Base-by-base conservation (phyloP, 768 basidiomycete species). In the Scleroderma bovista region DNA sequence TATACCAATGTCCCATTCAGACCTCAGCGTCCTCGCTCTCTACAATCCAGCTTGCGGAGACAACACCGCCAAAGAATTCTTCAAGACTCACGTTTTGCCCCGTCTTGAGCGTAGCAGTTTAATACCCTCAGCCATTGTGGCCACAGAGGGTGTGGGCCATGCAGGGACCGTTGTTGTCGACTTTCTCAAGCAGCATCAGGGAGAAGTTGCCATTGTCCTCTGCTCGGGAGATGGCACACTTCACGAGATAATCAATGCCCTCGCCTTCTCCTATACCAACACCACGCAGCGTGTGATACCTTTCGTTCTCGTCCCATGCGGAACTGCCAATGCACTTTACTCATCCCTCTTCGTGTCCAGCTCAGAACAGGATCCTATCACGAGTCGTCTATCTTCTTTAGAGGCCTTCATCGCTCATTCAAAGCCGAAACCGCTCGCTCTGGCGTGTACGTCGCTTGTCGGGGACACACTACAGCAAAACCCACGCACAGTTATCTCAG, bases 291-390 rank as follows among this genome's bases (percentile, higher is more conserved):
- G 19, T 36, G 22, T 57, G 56, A 32, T 84, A 48, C 60, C 59
- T 31, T 70, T 84, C 52, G 80, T 71, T 16, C 75, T 78, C 42
- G 69, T 88, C 39, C 91, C 93, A 4, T 78, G 79, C 44, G 93
- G 93, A 22, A 95, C 93, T n/a, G 93, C 93, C 38, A 97, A 98
- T 64, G 95, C 95, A 0, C 74, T 96, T 31, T 93, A 86, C 66
- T 75, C 80, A 6, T 83, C 88, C 7, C 68, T 93, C 24, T 94
- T 87, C 65, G 83, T 83, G 0, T 77, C 80, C 1, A 41, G 51
- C 17, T 26, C 60, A 9, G 55, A 57, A 15, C 59, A 52, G 46
- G 49, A 66, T 15, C 50, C 67, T 20, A 39, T 61, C 9, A 51
- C 65, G 13, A 78, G 80, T 65, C 75, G 72, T 50, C 69, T 88